phyloP scores from a whole-genome alignment of 1,284 basidiomycete genomes.

The Trametes sp. region DNA sequence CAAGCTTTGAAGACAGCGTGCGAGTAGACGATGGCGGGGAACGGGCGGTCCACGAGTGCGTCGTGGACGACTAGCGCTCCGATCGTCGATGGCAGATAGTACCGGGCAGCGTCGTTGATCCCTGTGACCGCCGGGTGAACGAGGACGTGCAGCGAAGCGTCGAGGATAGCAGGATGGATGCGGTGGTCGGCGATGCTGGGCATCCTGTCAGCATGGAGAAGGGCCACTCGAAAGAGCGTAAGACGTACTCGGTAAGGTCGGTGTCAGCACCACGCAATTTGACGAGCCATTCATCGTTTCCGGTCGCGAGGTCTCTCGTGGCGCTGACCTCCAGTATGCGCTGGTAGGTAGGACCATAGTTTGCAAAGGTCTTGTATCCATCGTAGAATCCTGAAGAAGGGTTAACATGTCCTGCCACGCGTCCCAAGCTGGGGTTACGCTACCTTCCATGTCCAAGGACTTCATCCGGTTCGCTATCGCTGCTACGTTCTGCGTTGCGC shows the following conservation, averaged over 20 bases:
- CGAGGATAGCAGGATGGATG: conserved; percentile 51
- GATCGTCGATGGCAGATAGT: conserved; percentile 43
- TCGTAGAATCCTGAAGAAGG: conserved; percentile 22
- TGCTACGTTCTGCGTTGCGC: neutral
- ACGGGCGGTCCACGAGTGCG: conserved; percentile 20
- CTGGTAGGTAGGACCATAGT: conserved; percentile 28
- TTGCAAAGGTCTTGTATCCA: conserved; percentile 20
- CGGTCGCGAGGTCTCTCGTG: conserved; percentile 5
- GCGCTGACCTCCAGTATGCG: conserved; percentile 15
- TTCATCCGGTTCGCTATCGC: neutral
- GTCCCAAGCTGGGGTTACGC: too few relatives aligned
- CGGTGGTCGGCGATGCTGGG: conserved; percentile 16
- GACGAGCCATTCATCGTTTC: conserved; percentile 13
- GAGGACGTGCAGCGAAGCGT: conserved; percentile 44
- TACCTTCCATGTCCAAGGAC: neutral
- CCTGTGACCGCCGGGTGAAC: conserved; percentile 40
- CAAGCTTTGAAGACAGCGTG: conserved; percentile 33
- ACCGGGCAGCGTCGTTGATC: conserved; percentile 35
- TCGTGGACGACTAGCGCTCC: conserved; percentile 31
- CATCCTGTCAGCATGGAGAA: too few relatives aligned
- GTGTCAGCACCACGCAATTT: conserved; percentile 12
- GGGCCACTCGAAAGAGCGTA: neutral
- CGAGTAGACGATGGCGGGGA: conserved; percentile 31
- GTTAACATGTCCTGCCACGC: neutral
- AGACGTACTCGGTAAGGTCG: conserved; percentile 29